These are phyloP conservation scores for Xylaria curta DNA, from an alignment of 495 filamentous ascomycete species.

Conservation along the genomic window DNA sequence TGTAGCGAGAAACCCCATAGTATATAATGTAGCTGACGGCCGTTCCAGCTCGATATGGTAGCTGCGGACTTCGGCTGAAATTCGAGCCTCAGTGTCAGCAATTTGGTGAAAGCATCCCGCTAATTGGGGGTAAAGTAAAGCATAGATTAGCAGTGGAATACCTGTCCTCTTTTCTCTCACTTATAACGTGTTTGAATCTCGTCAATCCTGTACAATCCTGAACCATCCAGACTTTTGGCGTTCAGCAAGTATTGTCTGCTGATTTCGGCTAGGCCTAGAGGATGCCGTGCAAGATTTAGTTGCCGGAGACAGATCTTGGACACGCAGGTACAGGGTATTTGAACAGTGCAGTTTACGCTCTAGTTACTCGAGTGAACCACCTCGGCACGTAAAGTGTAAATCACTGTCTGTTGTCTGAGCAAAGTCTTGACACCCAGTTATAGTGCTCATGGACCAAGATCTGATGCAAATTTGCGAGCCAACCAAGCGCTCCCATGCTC, in stretches of 20 bases:
- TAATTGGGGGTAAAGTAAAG: neutral
- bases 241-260: neutral
- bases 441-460: slow-evolving; percentile 29
- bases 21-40: neutral
- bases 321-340: neutral
- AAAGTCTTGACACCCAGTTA: slow-evolving; percentile 49
- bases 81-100: neutral
- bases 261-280: neutral
- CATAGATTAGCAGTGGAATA: neutral
- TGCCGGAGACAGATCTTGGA: neutral
- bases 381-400: neutral
- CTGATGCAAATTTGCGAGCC: slow-evolving; percentile 68
- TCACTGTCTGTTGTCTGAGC: slow-evolving; percentile 44
- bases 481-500: slow-evolving; percentile 85
- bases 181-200: neutral
- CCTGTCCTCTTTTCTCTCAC: neutral
- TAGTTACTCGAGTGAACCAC: neutral
- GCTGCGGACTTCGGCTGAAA: neutral
- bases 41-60: neutral
- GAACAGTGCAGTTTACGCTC: neutral
- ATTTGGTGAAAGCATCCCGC: neutral
- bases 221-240: neutral
- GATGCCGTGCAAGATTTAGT: neutral
- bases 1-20: neutral
- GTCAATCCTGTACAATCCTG: neutral